Conservation (phyloP, 345 rosid genomes). For the Eucalyptus polyanthemos region DNA sequence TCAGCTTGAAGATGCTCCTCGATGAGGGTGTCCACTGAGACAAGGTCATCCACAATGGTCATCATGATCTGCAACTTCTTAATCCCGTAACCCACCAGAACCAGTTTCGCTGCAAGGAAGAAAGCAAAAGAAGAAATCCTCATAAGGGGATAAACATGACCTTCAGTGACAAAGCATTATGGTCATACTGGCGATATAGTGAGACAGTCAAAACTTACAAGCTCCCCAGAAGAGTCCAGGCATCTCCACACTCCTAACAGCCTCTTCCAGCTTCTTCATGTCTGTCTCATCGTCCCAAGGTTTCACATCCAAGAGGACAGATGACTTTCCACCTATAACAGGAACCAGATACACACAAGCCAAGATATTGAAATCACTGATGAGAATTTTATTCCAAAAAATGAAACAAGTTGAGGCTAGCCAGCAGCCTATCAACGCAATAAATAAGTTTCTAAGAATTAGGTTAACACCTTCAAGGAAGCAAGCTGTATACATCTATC, state of each 20-base stretch:
- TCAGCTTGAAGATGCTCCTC: conserved; percentile 65
- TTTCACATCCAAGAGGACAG: conserved; percentile 78
- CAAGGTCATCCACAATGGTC: conserved; percentile 85
- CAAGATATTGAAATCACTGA: not conserved
- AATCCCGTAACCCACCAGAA: conserved; percentile 77
- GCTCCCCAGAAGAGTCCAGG: conserved; percentile 92
- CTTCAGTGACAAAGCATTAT: not conserved
- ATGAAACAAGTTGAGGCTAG: not conserved
- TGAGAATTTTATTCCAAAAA: not conserved
- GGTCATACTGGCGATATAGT: not conserved
- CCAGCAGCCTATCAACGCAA: not conserved
- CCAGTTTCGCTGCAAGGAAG: conserved; percentile 58
- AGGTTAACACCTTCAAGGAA: not conserved
- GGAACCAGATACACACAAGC: not conserved
- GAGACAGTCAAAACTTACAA: conserved; percentile 28
- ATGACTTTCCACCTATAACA: conserved; percentile 74
- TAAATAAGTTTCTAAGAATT: not conserved
- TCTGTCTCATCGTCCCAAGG: conserved; percentile 99
- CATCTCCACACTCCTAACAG: conserved; percentile 55
- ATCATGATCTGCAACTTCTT: conserved; percentile 87
- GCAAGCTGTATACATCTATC: not conserved
- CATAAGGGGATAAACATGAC: not conserved
- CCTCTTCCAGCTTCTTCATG: conserved; percentile 84
- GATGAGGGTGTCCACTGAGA: conserved; percentile 66
- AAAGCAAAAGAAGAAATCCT: not conserved